Conservation (phyloP, 257 asterid genomes). For the Capsicum rhomboideum region DNA sequence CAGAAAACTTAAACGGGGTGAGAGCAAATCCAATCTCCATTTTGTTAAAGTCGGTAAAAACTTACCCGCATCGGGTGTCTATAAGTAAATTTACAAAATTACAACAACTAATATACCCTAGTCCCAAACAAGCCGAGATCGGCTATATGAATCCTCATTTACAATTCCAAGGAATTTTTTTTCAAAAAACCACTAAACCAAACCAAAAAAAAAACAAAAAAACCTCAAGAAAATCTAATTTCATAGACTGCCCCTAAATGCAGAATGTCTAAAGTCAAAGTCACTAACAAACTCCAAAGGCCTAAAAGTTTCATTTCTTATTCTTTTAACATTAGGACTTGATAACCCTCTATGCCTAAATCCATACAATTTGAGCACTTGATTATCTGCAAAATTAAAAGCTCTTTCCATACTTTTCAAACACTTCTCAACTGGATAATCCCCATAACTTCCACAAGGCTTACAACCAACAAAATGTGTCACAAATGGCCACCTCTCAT, state of each 20-base stretch:
- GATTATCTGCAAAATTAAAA: slow-evolving; percentile 49
- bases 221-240: background rate
- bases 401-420: slow-evolving; percentile 43
- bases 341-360: slow-evolving; percentile 29
- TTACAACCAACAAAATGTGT: slow-evolving; percentile 52
- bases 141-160: no score
- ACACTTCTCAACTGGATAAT: slow-evolving; percentile 38
- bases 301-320: slow-evolving; percentile 26
- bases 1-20: background rate
- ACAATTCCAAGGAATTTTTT: background rate
- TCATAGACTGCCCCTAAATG: background rate
- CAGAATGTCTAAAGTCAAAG: background rate
- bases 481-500: slow-evolving; percentile 52
- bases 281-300: slow-evolving; percentile 13
- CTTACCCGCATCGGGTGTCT: no score
- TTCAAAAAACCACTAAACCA: background rate
- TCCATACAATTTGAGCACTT: slow-evolving; percentile 32
- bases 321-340: slow-evolving; percentile 34
- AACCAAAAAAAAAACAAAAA: no score
- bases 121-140: background rate
- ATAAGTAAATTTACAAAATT: no score
- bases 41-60: background rate
- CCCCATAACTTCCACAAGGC: slow-evolving; percentile 36
- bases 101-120: no score
- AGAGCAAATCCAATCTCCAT: background rate